phyloP scores from a whole-genome alignment of 345 rosid genomes.

The Salix arbutifolia region DNA sequence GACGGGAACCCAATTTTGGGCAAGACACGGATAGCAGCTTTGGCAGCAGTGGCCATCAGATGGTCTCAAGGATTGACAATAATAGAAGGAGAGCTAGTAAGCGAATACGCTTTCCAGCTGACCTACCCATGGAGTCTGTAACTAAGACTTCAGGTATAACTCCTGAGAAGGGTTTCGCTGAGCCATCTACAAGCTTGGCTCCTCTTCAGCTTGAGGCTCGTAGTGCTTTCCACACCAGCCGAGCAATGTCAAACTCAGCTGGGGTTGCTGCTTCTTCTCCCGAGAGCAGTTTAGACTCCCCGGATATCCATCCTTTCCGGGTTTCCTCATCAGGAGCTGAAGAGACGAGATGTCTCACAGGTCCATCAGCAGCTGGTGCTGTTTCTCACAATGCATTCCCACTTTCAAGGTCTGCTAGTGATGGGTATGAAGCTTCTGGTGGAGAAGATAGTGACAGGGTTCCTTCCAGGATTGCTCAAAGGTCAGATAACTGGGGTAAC shows the following conservation, averaged over 20 bases:
- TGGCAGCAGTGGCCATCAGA: constrained; percentile 68
- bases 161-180: constrained; percentile 45
- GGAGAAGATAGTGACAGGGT: constrained; percentile 97
- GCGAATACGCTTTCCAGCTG: constrained; percentile 71
- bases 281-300: constrained; percentile 93
- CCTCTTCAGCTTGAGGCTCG: constrained; percentile 94
- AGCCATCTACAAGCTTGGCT: constrained; percentile 64
- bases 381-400: constrained; percentile 61
- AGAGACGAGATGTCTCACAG: constrained; percentile 57
- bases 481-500: constrained; percentile 60
- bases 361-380: constrained; percentile 42
- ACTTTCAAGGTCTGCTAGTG: constrained; percentile 86
- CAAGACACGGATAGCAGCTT: constrained; percentile 62
- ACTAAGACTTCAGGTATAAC: constrained; percentile 36
- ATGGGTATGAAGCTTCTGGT: constrained; percentile 94
- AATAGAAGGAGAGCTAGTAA: constrained; percentile 60
- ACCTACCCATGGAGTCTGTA: constrained; percentile 56
- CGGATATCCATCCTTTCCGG: constrained; percentile 83
- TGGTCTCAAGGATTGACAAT: constrained; percentile 65
- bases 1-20: constrained; percentile 47
- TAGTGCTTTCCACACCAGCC: constrained; percentile 90
- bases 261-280: constrained; percentile 81
- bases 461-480: constrained; percentile 66
- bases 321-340: constrained; percentile 77
- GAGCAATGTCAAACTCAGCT: constrained; percentile 71